Conservation (phyloP, 331 rosid species). For the Rhamnella rubrinervis region DNA sequence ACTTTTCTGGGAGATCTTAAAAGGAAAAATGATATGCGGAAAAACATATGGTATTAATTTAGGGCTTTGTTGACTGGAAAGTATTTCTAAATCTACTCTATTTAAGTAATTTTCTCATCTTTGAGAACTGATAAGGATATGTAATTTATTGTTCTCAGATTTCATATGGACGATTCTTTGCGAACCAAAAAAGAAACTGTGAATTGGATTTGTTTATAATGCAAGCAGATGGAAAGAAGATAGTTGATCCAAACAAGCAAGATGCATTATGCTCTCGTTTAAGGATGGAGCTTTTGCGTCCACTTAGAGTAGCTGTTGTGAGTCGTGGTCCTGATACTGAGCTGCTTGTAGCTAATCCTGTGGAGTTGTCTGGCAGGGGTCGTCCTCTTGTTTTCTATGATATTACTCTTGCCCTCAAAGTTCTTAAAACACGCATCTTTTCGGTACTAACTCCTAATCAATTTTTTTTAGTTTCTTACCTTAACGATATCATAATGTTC, state of each 20-base stretch:
- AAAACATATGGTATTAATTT: not conserved
- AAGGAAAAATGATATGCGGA: not conserved
- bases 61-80: not conserved
- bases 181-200: slow-evolving; percentile 40
- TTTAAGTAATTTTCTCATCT: too few relatives aligned
- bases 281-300: slow-evolving; percentile 55
- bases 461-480: not conserved
- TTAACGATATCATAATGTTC: not conserved
- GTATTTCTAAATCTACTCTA: not conserved
- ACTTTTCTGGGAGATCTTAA: not conserved
- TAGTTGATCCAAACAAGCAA: slow-evolving; percentile 46
- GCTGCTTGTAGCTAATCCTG: slow-evolving; percentile 64
- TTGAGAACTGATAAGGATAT: not conserved
- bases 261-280: slow-evolving; percentile 43
- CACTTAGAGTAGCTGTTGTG: slow-evolving; percentile 48
- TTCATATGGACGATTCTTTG: slow-evolving; percentile 47
- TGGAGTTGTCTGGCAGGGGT: slow-evolving; percentile 58
- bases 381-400: slow-evolving; percentile 60
- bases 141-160: slow-evolving; percentile 27
- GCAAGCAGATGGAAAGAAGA: slow-evolving; percentile 54
- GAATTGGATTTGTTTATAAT: slow-evolving; percentile 48
- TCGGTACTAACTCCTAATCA: slow-evolving; percentile 32
- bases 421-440: slow-evolving; percentile 40
- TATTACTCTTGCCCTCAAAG: slow-evolving; percentile 48
- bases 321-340: slow-evolving; percentile 63